These are phyloP conservation scores for Pythium oligandrum DNA, from an alignment of 352 stramenopile genomes.

Conservation along the genomic window DNA sequence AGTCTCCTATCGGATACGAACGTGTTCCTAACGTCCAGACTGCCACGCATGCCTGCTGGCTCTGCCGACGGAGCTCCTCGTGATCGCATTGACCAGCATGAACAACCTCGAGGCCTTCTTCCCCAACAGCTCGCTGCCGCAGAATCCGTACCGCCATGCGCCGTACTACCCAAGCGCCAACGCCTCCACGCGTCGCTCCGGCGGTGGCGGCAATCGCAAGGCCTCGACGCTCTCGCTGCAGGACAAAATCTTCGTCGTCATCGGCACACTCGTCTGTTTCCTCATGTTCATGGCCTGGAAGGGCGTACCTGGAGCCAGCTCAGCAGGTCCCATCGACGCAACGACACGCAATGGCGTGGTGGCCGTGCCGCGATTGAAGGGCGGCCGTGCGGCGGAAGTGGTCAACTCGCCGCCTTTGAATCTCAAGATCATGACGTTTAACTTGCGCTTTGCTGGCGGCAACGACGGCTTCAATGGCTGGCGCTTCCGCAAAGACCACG, in stretches of 20 bases:
- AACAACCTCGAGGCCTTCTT: slow-evolving; percentile 70
- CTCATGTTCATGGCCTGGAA: slow-evolving; percentile 59
- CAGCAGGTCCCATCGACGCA: neutral
- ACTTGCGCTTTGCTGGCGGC: slow-evolving; percentile 63
- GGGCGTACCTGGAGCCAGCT: slow-evolving; percentile 18
- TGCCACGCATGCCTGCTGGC: too few relatives aligned
- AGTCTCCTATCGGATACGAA: too few relatives aligned
- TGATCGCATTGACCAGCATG: slow-evolving; percentile 19
- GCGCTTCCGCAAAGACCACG: slow-evolving; percentile 64
- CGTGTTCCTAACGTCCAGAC: too few relatives aligned
- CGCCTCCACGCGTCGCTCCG: slow-evolving; percentile 6
- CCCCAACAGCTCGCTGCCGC: slow-evolving; percentile 43
- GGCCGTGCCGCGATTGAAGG: slow-evolving; percentile 35
- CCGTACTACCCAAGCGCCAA: slow-evolving; percentile 17
- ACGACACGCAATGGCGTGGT: slow-evolving; percentile 25
- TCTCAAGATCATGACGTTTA: slow-evolving; percentile 84
- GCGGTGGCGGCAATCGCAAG: slow-evolving; percentile 2
- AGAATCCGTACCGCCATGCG: slow-evolving; percentile 77
- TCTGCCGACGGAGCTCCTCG: too few relatives aligned
- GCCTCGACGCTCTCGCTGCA: slow-evolving; percentile 20
- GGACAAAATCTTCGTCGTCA: slow-evolving; percentile 57
- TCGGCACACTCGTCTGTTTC: slow-evolving; percentile 64
- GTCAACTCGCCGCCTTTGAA: slow-evolving; percentile 32
- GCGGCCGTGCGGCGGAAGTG: slow-evolving; percentile 15
- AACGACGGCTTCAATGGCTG: slow-evolving; percentile 66